Conservation (phyloP, 495 filamentous ascomycete genomes). For the Aspergillus affinis region DNA sequence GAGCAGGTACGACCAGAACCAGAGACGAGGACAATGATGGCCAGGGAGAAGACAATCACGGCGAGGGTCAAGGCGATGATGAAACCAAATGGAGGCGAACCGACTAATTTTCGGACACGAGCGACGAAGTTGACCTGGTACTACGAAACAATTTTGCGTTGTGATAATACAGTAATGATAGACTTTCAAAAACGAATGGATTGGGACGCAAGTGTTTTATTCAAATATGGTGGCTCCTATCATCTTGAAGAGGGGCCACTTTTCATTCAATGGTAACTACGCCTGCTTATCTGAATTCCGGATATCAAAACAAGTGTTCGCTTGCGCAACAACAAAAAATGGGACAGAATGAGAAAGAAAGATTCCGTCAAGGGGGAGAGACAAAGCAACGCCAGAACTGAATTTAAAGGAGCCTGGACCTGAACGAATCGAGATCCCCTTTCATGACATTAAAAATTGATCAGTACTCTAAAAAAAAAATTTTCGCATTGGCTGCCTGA, state of each 20-base stretch:
- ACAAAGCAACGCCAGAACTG: neutral
- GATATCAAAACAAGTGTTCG: neutral
- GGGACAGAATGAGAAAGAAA: neutral
- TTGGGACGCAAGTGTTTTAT: neutral
- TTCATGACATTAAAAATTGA: neutral
- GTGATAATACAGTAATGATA: neutral
- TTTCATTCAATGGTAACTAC: neutral
- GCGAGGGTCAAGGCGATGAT: constrained; percentile 36
- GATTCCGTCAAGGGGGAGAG: neutral
- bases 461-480: constrained; percentile 2
- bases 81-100: constrained; percentile 65
- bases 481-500: constrained; percentile 3
- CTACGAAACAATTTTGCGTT: neutral
- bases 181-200: constrained; percentile 3
- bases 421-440: neutral
- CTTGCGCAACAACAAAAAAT: neutral
- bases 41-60: constrained; percentile 32
- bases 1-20: constrained; percentile 56
- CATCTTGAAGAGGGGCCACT: neutral
- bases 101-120: constrained; percentile 33
- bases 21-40: constrained; percentile 42
- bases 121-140: neutral
- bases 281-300: neutral
- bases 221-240: neutral
- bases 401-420: neutral